These are phyloP conservation scores for Emericellopsis terricola DNA, from an alignment of 495 filamentous ascomycete species.

Conservation along the genomic window DNA sequence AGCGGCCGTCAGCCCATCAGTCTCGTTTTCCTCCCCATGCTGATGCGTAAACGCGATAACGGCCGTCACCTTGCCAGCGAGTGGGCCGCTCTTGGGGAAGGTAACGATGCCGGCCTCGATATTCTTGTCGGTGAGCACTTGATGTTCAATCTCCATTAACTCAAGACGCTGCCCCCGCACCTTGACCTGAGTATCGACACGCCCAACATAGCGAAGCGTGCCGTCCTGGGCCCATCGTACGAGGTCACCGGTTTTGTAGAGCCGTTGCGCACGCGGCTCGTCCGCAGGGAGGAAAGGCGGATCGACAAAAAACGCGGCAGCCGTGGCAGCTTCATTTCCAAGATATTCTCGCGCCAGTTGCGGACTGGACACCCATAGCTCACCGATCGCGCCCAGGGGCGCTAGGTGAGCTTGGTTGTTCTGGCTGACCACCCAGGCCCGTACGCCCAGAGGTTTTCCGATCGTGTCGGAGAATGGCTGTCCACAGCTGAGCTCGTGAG, in stretches of 20 bases:
- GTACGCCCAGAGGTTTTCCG: background rate
- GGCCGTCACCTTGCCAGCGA: no score
- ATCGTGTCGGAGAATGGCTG: background rate
- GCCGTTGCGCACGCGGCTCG: constrained; percentile 5
- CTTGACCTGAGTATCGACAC: constrained; percentile 31
- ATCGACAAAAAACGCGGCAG: constrained; percentile 25
- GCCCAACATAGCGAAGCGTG: constrained; percentile 23
- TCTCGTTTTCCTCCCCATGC: no score
- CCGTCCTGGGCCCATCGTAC: constrained; percentile 25
- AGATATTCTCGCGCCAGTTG: constrained; percentile 33
- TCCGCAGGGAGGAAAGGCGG: constrained; percentile 3
- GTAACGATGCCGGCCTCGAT: constrained; percentile 17
- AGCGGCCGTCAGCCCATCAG: background rate
- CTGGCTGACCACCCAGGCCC: constrained; percentile 44
- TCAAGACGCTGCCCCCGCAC: constrained; percentile 49
- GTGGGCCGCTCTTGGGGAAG: no score
- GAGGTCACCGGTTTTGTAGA: constrained; percentile 24
- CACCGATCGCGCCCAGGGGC: constrained; percentile 36
- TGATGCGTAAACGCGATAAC: no score
- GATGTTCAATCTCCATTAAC: constrained; percentile 41
- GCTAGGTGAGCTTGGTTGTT: constrained; percentile 30
- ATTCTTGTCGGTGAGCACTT: background rate
- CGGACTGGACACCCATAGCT: constrained; percentile 27
- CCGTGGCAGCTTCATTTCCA: constrained; percentile 31
- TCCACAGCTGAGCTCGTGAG: no score